Percentiles rank a stretch among this genome's conserved stretches.
These are phyloP conservation scores for Phytopythium montanum DNA, from an alignment of 352 stramenopile species.

Conservation along the genomic window DNA sequence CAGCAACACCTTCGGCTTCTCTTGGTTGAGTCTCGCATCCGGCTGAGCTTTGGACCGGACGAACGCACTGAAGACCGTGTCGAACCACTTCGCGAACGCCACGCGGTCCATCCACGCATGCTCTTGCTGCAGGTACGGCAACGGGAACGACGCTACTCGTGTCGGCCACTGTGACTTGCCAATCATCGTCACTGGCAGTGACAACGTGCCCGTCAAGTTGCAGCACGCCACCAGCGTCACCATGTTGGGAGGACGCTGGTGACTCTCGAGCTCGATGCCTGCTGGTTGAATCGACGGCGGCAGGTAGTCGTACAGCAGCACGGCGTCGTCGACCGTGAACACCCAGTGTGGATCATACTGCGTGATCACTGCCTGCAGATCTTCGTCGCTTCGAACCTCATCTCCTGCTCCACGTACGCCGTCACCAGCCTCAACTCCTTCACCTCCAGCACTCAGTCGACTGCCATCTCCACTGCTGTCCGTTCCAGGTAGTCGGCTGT, in stretches of 20 bases:
- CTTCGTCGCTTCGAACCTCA: background rate
- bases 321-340: constrained; percentile 26
- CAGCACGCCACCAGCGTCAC: constrained; percentile 23
- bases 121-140: constrained; percentile 20
- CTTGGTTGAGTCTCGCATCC: constrained; percentile 5
- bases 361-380: constrained; percentile 18
- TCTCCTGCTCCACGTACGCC: background rate
- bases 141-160: constrained; percentile 1
- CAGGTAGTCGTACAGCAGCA: constrained; percentile 23
- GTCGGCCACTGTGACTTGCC: constrained; percentile 13
- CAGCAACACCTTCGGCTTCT: constrained; percentile 17
- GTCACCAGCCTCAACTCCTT: background rate
- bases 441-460: background rate
- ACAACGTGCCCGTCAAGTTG: constrained; percentile 20
- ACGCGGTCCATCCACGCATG: constrained; percentile 25
- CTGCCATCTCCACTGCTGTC: background rate
- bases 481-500: background rate
- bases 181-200: constrained; percentile 16
- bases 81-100: constrained; percentile 23
- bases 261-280: background rate
- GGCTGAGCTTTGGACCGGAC: constrained; percentile 1
- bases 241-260: background rate
- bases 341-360: constrained; percentile 25
- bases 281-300: background rate
- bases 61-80: constrained; percentile 19